Base-by-base conservation (phyloP, 2,329 filamentous ascomycete genomes). In the Cytospora leucostoma region DNA sequence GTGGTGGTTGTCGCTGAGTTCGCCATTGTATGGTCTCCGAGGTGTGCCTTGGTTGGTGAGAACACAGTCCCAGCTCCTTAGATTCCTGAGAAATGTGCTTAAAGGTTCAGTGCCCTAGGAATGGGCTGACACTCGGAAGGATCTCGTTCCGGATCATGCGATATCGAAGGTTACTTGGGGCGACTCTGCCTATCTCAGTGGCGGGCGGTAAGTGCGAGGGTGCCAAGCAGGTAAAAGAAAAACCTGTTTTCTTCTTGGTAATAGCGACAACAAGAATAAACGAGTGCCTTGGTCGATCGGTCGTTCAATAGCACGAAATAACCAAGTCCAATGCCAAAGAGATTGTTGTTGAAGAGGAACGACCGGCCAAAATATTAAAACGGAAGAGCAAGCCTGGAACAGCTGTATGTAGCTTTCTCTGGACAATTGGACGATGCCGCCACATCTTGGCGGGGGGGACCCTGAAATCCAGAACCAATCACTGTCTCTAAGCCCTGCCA, bases 1-100 rank as follows among this genome's bases (percentile, higher is more conserved):
- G 68, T 68, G 49, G 67, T 66, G 44, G 69, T 68, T 35, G 69
- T 70, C 44, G 63, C 64, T 55, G 72, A 68, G 65, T 69, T 66
- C 58, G 71, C 71, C 72, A 73, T 74, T 60, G 59, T 65, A 56
- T 37, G 56, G 13, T 47, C 33, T 56, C 35, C 15, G 32, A 27
- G 38, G 56, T 33, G 33, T 10, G 7, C n/a, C 44, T 33, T 34
- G 32, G 32, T 7, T 60, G 15, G 51, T 37, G 27, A 27, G 44
- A 40, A 56, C 38, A 21, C 27, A 53, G 51, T 61, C 52, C 44
- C 21, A 58, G 44, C 27, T 52, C 37, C 44, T 52, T 33, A n/a
- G 32, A 52, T 51, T 37, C 17, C 44, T 21, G 49, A 55, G 19
- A 49, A 19, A 47, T 58, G 52, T 56, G 56, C 35, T 57, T 34